A percentile compares a stretch with the other conserved stretches of the same genome.
Evolutionary conservation across 768 basidiomycete species (phyloP).

Genomic region (Boletus vermiculosoides): DNA sequence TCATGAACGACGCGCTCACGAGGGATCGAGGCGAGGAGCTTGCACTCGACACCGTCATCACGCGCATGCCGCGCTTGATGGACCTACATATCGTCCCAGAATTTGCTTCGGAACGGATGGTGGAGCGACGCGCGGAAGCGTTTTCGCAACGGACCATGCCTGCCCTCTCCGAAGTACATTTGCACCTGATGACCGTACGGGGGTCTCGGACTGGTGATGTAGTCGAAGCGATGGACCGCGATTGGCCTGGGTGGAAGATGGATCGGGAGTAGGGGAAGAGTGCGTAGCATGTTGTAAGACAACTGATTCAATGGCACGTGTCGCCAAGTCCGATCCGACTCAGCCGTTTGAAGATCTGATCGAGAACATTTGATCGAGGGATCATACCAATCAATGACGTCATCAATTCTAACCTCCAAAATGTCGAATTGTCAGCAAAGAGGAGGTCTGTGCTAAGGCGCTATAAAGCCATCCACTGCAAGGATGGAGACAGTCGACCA

Average conservation of each 20-base stretch:
- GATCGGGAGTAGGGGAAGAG: not conserved
- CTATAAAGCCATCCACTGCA: not conserved
- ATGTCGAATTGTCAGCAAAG: not conserved
- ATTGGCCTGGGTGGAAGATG: constrained; percentile 8
- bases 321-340: not conserved
- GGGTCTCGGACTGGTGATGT: not conserved
- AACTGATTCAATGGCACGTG: not conserved
- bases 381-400: not conserved
- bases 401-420: not conserved
- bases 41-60: constrained; percentile 9
- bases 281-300: not conserved
- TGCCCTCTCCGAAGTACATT: not conserved
- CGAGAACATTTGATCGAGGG: not conserved
- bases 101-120: constrained; percentile 6
- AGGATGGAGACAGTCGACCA: not conserved
- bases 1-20: not conserved
- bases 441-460: too few relatives aligned
- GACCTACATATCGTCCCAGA: not conserved
- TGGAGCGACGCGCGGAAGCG: constrained; percentile 7
- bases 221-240: not conserved
- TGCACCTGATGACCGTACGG: not conserved
- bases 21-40: not conserved
- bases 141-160: not conserved
- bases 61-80: constrained; percentile 3
- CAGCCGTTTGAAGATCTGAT: not conserved